Percentiles rank a stretch among this genome's conserved stretches.
Evolutionary conservation across 148 eudicot species (phyloP).

Genomic region (Euryodendron excelsum): DNA sequence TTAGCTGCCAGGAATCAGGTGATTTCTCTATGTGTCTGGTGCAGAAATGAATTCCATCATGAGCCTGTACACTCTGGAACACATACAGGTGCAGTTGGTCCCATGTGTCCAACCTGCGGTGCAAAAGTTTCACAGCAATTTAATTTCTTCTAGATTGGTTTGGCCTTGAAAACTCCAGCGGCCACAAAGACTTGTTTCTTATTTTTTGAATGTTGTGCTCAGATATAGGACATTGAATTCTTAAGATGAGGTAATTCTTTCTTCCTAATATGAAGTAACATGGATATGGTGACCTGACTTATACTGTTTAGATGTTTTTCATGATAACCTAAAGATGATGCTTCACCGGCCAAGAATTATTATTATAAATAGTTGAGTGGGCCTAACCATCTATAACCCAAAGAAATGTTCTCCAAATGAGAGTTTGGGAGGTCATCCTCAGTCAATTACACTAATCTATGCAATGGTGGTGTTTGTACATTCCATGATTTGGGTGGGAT

Average conservation of each 20-base stretch:
- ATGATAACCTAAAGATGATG: not conserved
- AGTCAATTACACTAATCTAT: not conserved
- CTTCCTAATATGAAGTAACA: not conserved
- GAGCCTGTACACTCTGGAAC: slow-evolving; percentile 50
- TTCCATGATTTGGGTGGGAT: not conserved
- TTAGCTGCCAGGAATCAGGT: slow-evolving; percentile 40
- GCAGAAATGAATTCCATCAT: slow-evolving; percentile 68
- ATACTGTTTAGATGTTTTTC: not conserved
- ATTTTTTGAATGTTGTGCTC: not conserved
- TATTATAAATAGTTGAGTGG: not conserved
- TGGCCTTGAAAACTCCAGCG: not conserved
- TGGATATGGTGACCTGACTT: not conserved
- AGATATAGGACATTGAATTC: slow-evolving; percentile 2
- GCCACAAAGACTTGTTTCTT: not conserved
- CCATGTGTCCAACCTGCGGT: slow-evolving; percentile 79
- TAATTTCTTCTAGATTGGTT: slow-evolving; percentile 33
- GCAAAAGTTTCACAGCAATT: slow-evolving; percentile 60
- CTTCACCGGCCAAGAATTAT: not conserved
- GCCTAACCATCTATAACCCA: not conserved
- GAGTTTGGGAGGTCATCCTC: not conserved
- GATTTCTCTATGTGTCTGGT: slow-evolving; percentile 72
- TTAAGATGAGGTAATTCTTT: slow-evolving; percentile 1
- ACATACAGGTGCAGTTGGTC: slow-evolving; percentile 70
- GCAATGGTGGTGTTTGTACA: not conserved
- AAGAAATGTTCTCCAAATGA: not conserved